Evolutionary conservation across 257 asterid species (phyloP).

Genomic region (Fraxinus anomala): DNA sequence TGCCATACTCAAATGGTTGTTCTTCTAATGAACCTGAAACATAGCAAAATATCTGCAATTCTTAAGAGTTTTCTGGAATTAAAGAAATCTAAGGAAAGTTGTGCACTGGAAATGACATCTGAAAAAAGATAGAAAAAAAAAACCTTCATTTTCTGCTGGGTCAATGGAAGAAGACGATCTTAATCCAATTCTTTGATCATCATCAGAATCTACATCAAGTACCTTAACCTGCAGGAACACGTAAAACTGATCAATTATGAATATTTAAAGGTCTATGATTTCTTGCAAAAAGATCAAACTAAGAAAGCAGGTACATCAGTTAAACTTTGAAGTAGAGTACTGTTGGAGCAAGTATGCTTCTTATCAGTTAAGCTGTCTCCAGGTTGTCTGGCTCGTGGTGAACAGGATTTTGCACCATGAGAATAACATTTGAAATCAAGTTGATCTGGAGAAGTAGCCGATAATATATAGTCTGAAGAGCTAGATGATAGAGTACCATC

Average conservation of each 20-base stretch:
- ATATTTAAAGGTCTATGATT: conserved; percentile 17
- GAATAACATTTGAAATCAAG: conserved; percentile 29
- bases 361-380: conserved; percentile 33
- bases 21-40: conserved; percentile 51
- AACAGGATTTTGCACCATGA: conserved; percentile 34
- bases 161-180: conserved; percentile 30
- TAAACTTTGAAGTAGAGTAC: conserved; percentile 19
- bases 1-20: conserved; percentile 28
- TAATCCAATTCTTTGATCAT: conserved; percentile 40
- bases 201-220: conserved; percentile 54
- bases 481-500: conserved; percentile 30
- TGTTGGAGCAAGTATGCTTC: conserved; percentile 27
- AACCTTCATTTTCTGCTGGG: conserved; percentile 47
- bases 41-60: conserved; percentile 25
- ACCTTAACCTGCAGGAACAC: conserved; percentile 47
- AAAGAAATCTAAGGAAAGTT: conserved; percentile 21
- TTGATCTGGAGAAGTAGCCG: conserved; percentile 19
- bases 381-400: conserved; percentile 30
- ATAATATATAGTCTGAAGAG: conserved; percentile 29
- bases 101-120: conserved; percentile 11
- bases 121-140: conserved; percentile 13
- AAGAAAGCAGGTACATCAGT: conserved; percentile 30
- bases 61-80: conserved; percentile 17
- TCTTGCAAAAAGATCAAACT: conserved; percentile 7
- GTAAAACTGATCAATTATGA: conserved; percentile 24